Evolutionary conservation across 345 rosid species (phyloP).

Genomic region (Hypericum perforatum): DNA sequence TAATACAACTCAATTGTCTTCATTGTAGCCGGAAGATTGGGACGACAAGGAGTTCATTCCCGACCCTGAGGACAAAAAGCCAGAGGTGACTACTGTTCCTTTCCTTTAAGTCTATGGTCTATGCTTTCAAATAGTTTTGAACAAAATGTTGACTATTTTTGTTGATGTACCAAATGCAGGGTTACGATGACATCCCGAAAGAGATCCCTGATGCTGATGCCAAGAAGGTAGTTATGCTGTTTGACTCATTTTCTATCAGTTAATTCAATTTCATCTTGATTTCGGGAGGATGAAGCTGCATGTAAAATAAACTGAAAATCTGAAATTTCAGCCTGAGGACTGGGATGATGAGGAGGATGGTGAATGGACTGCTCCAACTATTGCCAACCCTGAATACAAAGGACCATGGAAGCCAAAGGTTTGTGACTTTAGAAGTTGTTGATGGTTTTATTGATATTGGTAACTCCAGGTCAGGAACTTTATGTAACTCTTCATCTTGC

Average conservation of each 20-base stretch:
- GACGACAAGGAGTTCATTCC: constrained; percentile 81
- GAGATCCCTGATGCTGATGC: constrained; percentile 85
- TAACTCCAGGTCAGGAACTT: not conserved
- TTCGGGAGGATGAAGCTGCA: not conserved
- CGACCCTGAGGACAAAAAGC: constrained; percentile 93
- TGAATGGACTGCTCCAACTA: constrained; percentile 97
- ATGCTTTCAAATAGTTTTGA: not conserved
- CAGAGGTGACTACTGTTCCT: constrained; percentile 44
- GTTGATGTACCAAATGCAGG: constrained; percentile 23
- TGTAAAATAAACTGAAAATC: constrained; percentile 7
- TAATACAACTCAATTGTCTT: constrained; percentile 2
- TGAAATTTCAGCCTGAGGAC: constrained; percentile 68
- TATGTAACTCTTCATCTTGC: constrained; percentile 13
- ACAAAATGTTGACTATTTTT: not conserved
- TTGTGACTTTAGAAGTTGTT: constrained; percentile 12
- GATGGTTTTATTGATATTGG: not conserved
- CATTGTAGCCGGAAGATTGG: constrained; percentile 93
- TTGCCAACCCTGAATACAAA: constrained; percentile 90
- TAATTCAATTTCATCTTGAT: not conserved
- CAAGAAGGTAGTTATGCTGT: constrained; percentile 46
- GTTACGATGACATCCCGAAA: constrained; percentile 91
- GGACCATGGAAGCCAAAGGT: constrained; percentile 97
- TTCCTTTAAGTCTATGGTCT: not conserved
- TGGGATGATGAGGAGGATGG: constrained; percentile 99
- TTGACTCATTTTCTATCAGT: not conserved